Conservation (phyloP, 2,329 filamentous ascomycete species). For the Ophiostoma triangulosporum region DNA sequence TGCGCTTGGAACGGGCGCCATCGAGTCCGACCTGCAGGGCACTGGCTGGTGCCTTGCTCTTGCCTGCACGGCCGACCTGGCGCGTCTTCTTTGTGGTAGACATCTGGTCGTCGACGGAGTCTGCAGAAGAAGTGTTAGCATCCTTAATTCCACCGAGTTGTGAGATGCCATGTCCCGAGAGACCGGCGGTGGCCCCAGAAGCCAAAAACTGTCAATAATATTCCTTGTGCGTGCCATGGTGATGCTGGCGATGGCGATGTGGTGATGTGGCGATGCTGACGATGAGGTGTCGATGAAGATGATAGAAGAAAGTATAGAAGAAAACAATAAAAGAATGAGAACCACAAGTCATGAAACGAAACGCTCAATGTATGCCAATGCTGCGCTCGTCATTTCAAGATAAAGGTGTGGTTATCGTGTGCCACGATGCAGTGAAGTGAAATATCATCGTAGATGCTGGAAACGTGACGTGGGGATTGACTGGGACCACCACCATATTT, state of each 20-base stretch:
- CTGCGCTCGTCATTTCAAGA: too few relatives aligned
- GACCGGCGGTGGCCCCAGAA: neutral
- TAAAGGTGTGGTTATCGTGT: too few relatives aligned
- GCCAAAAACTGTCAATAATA: neutral
- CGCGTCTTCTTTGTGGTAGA: constrained; percentile 16
- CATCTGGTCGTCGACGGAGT: constrained; percentile 22
- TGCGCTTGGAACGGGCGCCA: constrained; percentile 18
- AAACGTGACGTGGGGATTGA: too few relatives aligned
- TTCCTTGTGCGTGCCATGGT: neutral
- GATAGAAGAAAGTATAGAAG: neutral
- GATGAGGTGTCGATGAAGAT: neutral
- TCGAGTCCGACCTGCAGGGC: constrained; percentile 17
- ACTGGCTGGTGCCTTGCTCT: neutral
- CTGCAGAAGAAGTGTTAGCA: constrained; percentile 9
- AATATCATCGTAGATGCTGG: too few relatives aligned
- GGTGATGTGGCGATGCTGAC: neutral
- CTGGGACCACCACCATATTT: too few relatives aligned
- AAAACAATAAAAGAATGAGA: too few relatives aligned
- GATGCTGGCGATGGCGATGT: neutral
- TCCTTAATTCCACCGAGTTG: neutral
- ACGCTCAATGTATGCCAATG: too few relatives aligned
- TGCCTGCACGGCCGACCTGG: neutral
- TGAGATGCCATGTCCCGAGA: neutral
- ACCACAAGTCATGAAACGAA: too few relatives aligned
- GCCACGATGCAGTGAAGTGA: too few relatives aligned